These are phyloP conservation scores for Phytophthora parvispora DNA, from an alignment of 352 stramenopile species.

Conservation along the genomic window DNA sequence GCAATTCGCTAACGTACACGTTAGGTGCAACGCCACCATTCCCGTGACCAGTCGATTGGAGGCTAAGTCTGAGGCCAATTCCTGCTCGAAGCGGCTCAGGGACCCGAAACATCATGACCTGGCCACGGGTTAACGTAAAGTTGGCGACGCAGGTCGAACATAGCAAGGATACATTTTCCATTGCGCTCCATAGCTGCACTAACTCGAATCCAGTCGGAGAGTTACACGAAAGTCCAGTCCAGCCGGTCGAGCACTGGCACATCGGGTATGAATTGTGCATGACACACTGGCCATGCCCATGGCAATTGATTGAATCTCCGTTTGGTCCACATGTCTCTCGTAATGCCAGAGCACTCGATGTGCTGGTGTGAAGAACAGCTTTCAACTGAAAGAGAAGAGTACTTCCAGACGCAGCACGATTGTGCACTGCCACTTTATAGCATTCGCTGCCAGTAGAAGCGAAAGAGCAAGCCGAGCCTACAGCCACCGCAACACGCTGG, in stretches of 20 bases:
- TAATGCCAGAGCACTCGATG: background rate
- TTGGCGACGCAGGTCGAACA: conserved; percentile 58
- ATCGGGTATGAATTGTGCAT: conserved; percentile 28
- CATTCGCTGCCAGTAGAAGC: conserved; percentile 47
- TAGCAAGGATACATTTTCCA: conserved; percentile 58
- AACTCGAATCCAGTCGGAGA: conserved; percentile 66
- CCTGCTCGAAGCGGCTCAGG: conserved; percentile 67
- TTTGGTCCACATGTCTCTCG: conserved; percentile 9
- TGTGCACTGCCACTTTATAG: conserved; percentile 81
- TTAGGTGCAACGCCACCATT: conserved; percentile 38
- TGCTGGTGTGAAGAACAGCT: conserved; percentile 45
- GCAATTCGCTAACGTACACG: conserved; percentile 79
- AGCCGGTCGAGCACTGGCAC: conserved; percentile 72
- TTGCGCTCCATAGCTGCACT: conserved; percentile 65
- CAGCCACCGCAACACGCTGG: conserved; percentile 55
- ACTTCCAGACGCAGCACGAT: conserved; percentile 63
- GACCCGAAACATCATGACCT: conserved; percentile 75
- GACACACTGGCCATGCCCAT: conserved; percentile 64
- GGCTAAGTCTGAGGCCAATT: conserved; percentile 46
- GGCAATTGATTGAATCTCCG: conserved; percentile 47
- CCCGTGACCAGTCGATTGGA: conserved; percentile 25
- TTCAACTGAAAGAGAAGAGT: conserved; percentile 55
- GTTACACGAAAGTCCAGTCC: conserved; percentile 70
- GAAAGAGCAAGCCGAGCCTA: conserved; percentile 58
- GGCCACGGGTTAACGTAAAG: conserved; percentile 56